Evolutionary conservation across 2,329 filamentous ascomycete species (phyloP), one percentile per base, ranked within the genome.

Genomic region (Clonostachys rosea): DNA sequence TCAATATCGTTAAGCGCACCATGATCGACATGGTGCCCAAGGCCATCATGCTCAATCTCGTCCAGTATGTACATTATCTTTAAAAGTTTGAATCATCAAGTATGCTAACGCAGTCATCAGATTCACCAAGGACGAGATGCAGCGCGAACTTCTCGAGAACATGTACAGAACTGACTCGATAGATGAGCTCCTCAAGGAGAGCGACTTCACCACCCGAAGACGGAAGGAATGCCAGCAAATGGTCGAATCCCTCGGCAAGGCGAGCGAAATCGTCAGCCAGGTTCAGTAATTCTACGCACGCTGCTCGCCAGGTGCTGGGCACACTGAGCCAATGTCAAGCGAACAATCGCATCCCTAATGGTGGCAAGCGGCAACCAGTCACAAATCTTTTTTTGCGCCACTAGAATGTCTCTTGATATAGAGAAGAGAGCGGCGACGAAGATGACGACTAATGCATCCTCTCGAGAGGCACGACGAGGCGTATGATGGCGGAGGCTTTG

Each of bases 1-100:
- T 89, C 73, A 96, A 96, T 71, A 99, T 99, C 64, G 91, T 96
- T 55, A 90, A 91, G 75, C 81, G 94, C 57, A 99, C 95, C 51
- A 95, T 99, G 91, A 96, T 97, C 56, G 94, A 99, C 63, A 99
- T 99, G 94, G 94, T 99, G 6, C 94, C 94, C 56, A 99, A 99
- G 74, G 94, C 94, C 39, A 95, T 99, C 64, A 99, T 99, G 94
- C 80, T 97, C 56, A 96, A 81, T 58, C 86, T 99, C 42, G 94
- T 99, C 45, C 86, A 92, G 87, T 96, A 83, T 66, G 90, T 84
- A 33, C 12, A 18, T 35, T 5, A 12, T 16, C 37, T 7, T 5
- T 1, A 3, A 20, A 16, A 14, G 20, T 10, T 7, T 42, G 20
- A 13, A 6, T 34, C 7, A 34, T 10, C 42, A 30, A 13, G 12